These are phyloP conservation scores for Xylaria hypoxylon DNA, from an alignment of 2,329 filamentous ascomycete species.

Conservation along the genomic window DNA sequence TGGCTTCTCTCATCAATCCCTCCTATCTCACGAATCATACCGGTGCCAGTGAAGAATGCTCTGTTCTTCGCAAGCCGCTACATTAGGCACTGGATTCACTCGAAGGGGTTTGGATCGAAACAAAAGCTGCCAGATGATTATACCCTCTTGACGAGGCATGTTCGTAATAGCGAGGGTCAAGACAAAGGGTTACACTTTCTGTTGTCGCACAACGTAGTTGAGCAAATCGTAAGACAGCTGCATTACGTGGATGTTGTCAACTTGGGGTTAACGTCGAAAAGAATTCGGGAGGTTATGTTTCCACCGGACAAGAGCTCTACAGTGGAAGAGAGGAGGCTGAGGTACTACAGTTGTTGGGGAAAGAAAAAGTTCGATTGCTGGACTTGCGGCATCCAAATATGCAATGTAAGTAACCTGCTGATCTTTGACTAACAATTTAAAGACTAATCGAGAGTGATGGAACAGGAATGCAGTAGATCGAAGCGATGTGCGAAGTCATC, in stretches of 20 bases:
- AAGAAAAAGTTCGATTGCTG: constrained; percentile 22
- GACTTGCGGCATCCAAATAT: constrained; percentile 24
- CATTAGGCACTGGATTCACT: not conserved
- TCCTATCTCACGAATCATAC: not conserved
- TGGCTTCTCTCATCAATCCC: not conserved
- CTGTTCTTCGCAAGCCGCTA: constrained; percentile 14
- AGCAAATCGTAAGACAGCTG: not conserved
- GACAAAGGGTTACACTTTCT: constrained; percentile 2
- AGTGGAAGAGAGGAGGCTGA: not conserved
- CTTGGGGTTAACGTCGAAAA: constrained; percentile 18
- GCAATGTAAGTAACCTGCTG: constrained; percentile 9
- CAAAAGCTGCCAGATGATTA: not conserved
- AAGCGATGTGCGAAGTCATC: not conserved
- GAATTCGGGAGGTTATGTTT: constrained; percentile 14
- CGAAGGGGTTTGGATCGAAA: not conserved
- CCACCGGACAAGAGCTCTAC: not conserved
- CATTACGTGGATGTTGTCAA: constrained; percentile 25
- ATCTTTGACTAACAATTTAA: not conserved
- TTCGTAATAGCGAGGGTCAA: not conserved
- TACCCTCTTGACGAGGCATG: not conserved
- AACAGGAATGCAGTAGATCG: constrained; percentile 17
- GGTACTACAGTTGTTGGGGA: constrained; percentile 20
- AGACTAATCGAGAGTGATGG: constrained; percentile 3
- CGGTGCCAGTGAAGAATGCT: not conserved
- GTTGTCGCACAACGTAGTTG: not conserved